Evolutionary conservation across 352 stramenopile species (phyloP).

Genomic region (Globisporangium paddicum): DNA sequence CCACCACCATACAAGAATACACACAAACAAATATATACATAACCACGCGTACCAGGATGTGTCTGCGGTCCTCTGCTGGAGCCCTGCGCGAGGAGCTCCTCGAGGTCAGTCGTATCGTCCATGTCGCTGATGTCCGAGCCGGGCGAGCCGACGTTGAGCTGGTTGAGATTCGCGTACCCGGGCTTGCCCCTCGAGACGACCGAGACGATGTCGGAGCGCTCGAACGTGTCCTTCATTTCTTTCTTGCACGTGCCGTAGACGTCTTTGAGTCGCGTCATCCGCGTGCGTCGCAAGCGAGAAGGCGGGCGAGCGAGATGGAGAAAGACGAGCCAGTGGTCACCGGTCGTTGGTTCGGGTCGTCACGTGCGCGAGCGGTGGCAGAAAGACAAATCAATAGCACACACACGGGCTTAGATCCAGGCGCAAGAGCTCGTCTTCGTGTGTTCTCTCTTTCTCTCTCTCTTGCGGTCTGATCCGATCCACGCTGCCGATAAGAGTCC

Average conservation of each 20-base stretch:
- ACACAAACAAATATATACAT: background rate
- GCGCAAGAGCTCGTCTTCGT: conserved; percentile 1
- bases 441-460: background rate
- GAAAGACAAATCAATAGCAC: conserved; percentile 12
- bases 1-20: background rate
- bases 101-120: conserved; percentile 72
- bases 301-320: conserved; percentile 1
- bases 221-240: conserved; percentile 76
- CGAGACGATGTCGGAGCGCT: conserved; percentile 57
- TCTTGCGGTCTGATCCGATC: conserved; percentile 4
- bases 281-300: conserved; percentile 3
- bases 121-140: conserved; percentile 74
- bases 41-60: conserved; percentile 60
- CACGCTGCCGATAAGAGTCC: conserved; percentile 4
- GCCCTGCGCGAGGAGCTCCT: conserved; percentile 71
- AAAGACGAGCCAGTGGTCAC: background rate
- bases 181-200: conserved; percentile 66
- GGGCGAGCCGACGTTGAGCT: conserved; percentile 74
- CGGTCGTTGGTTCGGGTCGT: background rate
- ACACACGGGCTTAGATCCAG: conserved; percentile 7
- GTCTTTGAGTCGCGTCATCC: conserved; percentile 70
- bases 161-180: conserved; percentile 80
- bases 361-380: conserved; percentile 1
- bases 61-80: conserved; percentile 70
- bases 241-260: conserved; percentile 72